Evolutionary conservation across 345 rosid genomes (phyloP).

Genomic region (Camelina sativa): DNA sequence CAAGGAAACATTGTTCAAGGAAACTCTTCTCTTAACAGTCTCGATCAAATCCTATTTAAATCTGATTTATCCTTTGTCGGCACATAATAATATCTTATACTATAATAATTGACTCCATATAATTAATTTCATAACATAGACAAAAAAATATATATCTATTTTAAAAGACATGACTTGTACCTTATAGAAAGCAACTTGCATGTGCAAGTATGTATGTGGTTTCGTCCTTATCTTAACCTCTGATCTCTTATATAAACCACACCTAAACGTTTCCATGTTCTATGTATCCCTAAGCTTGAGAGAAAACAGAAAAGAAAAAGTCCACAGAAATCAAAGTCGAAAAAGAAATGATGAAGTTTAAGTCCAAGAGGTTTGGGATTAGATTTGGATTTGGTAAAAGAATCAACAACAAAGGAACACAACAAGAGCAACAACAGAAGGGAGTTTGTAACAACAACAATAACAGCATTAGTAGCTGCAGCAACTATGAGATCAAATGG

Average conservation of each 20-base stretch:
- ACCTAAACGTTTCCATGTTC: slow-evolving; percentile 21
- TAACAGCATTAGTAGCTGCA: slow-evolving; percentile 10
- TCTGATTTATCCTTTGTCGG: slow-evolving; percentile 43
- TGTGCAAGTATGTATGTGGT: slow-evolving; percentile 44
- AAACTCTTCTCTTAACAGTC: slow-evolving; percentile 25
- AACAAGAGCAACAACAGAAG: slow-evolving; percentile 45
- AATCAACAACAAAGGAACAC: slow-evolving; percentile 34
- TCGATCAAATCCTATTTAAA: slow-evolving; percentile 22
- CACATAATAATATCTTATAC: slow-evolving; percentile 12
- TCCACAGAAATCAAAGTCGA: not conserved
- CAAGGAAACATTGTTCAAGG: slow-evolving; percentile 41
- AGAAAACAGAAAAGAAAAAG: not conserved
- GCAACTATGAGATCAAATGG: slow-evolving; percentile 72
- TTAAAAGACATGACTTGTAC: slow-evolving; percentile 20
- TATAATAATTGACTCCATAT: slow-evolving; percentile 22
- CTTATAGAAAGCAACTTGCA: slow-evolving; percentile 34
- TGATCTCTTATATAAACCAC: slow-evolving; percentile 40
- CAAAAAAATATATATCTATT: not conserved
- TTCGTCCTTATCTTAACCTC: slow-evolving; percentile 31
- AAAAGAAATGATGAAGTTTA: slow-evolving; percentile 65
- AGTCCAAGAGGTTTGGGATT: slow-evolving; percentile 71
- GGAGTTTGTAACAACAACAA: slow-evolving; percentile 37
- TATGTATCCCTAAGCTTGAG: slow-evolving; percentile 21
- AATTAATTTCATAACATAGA: slow-evolving; percentile 8
- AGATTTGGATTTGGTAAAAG: slow-evolving; percentile 56